These are phyloP conservation scores for Nadsonia commutata DNA, from an alignment of 1,139 yeast species.

Conservation along the genomic window DNA sequence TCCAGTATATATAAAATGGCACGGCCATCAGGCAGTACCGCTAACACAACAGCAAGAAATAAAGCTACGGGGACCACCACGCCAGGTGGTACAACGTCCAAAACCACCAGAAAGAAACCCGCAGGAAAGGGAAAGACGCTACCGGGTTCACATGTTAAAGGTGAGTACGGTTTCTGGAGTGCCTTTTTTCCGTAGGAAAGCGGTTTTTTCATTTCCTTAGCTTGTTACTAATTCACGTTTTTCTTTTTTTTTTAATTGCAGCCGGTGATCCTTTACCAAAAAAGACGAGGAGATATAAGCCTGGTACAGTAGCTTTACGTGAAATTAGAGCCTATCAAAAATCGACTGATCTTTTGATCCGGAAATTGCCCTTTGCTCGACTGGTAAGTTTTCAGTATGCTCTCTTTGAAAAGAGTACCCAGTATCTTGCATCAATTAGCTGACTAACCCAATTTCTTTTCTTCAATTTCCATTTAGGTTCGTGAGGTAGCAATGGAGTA, in stretches of 20 bases:
- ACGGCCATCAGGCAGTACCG: neutral
- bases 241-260: slow-evolving; percentile 1
- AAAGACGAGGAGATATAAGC: slow-evolving; percentile 40
- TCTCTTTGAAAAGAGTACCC: neutral
- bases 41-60: neutral
- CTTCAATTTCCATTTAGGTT: slow-evolving; percentile 19
- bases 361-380: slow-evolving; percentile 87
- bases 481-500: slow-evolving; percentile 70
- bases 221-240: slow-evolving; percentile 2
- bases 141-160: neutral
- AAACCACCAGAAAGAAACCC: neutral
- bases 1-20: neutral
- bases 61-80: neutral
- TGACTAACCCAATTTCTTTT: neutral
- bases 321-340: slow-evolving; percentile 73
- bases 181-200: slow-evolving; percentile 1
- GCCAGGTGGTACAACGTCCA: neutral
- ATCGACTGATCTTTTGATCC: slow-evolving; percentile 58
- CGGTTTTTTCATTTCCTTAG: neutral
- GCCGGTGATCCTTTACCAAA: slow-evolving; percentile 12
- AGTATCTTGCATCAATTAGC: neutral
- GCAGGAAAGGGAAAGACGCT: neutral
- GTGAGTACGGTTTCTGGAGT: slow-evolving; percentile 4
- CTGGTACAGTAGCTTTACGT: slow-evolving; percentile 61
- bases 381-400: slow-evolving; percentile 23